phyloP scores from a whole-genome alignment of 768 basidiomycete genomes.

The Termitomyces sp. region DNA sequence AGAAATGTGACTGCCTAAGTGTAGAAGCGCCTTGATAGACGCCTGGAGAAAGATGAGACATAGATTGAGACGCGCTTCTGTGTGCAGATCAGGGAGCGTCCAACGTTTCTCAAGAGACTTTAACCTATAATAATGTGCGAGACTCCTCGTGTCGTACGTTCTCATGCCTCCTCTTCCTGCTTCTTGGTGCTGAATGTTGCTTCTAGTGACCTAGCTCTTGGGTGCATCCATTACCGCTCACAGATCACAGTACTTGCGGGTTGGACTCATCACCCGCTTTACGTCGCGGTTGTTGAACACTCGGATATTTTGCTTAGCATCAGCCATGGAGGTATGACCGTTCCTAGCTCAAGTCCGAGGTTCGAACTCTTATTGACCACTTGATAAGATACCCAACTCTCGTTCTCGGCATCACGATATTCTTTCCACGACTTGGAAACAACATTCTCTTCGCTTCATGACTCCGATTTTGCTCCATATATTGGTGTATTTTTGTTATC shows the following conservation, averaged over 20 bases:
- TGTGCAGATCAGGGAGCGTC: too few relatives aligned
- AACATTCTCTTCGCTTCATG: constrained; percentile 41
- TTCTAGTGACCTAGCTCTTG: constrained; percentile 40
- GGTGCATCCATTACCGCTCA: constrained; percentile 41
- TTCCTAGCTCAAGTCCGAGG: background rate
- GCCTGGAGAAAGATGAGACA: too few relatives aligned
- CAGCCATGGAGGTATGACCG: constrained; percentile 41
- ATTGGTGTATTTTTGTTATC: constrained; percentile 26
- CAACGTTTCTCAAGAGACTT: too few relatives aligned
- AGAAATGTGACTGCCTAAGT: too few relatives aligned
- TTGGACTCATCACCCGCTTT: constrained; percentile 8
- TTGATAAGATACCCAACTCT: constrained; percentile 49
- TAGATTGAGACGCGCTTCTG: too few relatives aligned
- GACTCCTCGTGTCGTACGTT: background rate
- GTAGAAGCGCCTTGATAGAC: too few relatives aligned
- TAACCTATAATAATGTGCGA: too few relatives aligned
- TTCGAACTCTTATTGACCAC: constrained; percentile 23
- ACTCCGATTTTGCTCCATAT: constrained; percentile 47
- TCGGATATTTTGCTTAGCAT: constrained; percentile 39
- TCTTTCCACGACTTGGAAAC: constrained; percentile 40
- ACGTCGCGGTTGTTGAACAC: constrained; percentile 20
- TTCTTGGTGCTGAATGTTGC: background rate
- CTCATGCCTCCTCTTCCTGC: background rate
- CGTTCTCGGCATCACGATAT: constrained; percentile 40
- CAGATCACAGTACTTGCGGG: constrained; percentile 17